Conservation (phyloP, 108 stramenopile species). For the Poteriospumella lacustris region DNA sequence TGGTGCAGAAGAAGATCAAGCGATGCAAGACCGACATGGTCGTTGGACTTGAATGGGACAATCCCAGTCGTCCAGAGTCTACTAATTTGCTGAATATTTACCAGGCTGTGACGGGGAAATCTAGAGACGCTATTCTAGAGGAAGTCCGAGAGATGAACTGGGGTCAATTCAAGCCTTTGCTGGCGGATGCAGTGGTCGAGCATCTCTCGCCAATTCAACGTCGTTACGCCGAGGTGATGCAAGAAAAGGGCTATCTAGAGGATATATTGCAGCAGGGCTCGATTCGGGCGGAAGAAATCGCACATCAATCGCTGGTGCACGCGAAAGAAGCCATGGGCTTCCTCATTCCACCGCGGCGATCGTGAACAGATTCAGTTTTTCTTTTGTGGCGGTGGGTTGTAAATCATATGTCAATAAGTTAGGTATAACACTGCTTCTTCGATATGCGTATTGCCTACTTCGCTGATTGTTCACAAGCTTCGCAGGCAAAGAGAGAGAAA, state of each 20-base stretch:
- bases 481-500: background rate
- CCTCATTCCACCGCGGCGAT: conserved; percentile 25
- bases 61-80: conserved; percentile 90
- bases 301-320: conserved; percentile 65
- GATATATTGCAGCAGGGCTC: conserved; percentile 82
- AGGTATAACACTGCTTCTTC: no score
- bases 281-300: conserved; percentile 82
- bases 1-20: conserved; percentile 85
- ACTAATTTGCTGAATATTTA: conserved; percentile 94
- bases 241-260: conserved; percentile 71
- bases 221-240: conserved; percentile 75
- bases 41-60: conserved; percentile 77
- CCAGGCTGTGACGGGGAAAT: conserved; percentile 53
- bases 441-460: no score
- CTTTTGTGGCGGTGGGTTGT: no score
- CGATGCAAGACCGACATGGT: conserved; percentile 87
- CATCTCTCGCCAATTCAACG: conserved; percentile 88
- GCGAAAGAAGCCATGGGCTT: conserved; percentile 94
- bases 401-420: no score
- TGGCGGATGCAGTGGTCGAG: conserved; percentile 84
- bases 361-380: no score
- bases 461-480: no score
- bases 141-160: conserved; percentile 81
- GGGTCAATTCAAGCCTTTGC: conserved; percentile 88
- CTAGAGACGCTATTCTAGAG: conserved; percentile 63